Evolutionary conservation across 2,329 filamentous ascomycete species (phyloP).

Genomic region (Verticillium albo-atrum): DNA sequence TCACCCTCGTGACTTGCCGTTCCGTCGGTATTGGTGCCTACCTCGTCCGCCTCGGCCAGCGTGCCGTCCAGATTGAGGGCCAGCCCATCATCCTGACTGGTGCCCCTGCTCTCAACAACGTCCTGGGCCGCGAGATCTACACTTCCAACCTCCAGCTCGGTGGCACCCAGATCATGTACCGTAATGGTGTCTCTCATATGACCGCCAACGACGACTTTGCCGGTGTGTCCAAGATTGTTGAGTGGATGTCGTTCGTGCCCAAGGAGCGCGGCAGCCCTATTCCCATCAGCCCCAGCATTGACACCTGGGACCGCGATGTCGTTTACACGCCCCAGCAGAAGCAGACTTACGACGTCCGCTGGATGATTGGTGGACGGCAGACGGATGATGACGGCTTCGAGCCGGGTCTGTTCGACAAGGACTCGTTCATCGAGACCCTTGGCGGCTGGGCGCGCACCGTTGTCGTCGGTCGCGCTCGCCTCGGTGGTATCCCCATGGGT

Average conservation of each 20-base stretch:
- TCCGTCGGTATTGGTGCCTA: constrained; percentile 99
- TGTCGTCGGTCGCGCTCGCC: constrained; percentile 90
- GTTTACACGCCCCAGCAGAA: constrained; percentile 77
- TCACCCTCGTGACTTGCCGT: constrained; percentile 94
- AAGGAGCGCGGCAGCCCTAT: constrained; percentile 92
- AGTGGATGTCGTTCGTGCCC: constrained; percentile 96
- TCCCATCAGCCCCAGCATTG: constrained; percentile 81
- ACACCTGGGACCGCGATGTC: constrained; percentile 91
- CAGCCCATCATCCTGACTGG: constrained; percentile 98
- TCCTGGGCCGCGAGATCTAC: constrained; percentile 96
- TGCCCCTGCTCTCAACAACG: constrained; percentile 95
- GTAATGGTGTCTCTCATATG: constrained; percentile 99
- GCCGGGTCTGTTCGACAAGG: constrained; percentile 90
- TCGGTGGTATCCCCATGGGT: constrained; percentile 96
- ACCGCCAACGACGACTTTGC: constrained; percentile 97
- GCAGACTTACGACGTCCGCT: constrained; percentile 87
- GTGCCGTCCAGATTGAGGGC: constrained; percentile 97
- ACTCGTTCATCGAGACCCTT: constrained; percentile 94
- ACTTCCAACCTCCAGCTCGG: constrained; percentile 98
- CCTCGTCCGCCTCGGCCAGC: constrained; percentile 94
- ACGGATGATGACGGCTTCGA: constrained; percentile 75
- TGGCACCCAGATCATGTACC: constrained; percentile 99
- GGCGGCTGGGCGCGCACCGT: constrained; percentile 97
- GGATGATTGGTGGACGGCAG: constrained; percentile 85
- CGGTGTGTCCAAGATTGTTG: constrained; percentile 94